phyloP scores from a whole-genome alignment of 1,139 yeast genomes.

The Arxiozyma slooffiae region DNA sequence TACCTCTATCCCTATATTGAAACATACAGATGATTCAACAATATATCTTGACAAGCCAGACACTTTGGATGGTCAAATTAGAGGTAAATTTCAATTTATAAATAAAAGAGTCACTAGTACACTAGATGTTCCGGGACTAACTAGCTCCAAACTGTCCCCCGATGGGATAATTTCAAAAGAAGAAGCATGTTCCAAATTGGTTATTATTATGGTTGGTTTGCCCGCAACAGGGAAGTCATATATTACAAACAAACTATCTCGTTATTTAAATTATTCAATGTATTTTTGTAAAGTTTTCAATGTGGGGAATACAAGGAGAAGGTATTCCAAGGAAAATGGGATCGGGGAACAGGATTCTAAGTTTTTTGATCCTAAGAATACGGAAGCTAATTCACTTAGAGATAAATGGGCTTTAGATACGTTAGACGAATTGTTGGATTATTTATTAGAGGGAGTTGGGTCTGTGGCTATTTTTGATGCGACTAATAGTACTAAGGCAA shows the following conservation, averaged over 20 bases:
- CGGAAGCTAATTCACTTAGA: conserved; percentile 53
- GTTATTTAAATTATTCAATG: conserved; percentile 87
- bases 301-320: conserved; percentile 86
- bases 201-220: conserved; percentile 88
- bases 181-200: conserved; percentile 68
- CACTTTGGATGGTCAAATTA: not conserved
- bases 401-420: conserved; percentile 98
- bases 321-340: conserved; percentile 39
- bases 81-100: conserved; percentile 15
- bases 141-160: conserved; percentile 71
- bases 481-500: conserved; percentile 71
- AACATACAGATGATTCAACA: not conserved
- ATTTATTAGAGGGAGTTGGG: conserved; percentile 70
- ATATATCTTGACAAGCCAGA: not conserved
- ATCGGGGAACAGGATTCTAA: conserved; percentile 53
- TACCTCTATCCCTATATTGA: not conserved
- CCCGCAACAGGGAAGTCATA: conserved; percentile 93
- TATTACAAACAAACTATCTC: conserved; percentile 76
- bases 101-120: conserved; percentile 36
- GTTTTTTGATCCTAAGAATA: conserved; percentile 77
- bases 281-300: conserved; percentile 84
- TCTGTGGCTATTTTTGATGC: conserved; percentile 94
- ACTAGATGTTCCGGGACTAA: conserved; percentile 85
- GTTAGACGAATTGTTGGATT: conserved; percentile 70
- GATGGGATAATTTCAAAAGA: conserved; percentile 70